Evolutionary conservation across 371 early-diverging fungal species (phyloP).

Genomic region (Fennellomyces sp.): DNA sequence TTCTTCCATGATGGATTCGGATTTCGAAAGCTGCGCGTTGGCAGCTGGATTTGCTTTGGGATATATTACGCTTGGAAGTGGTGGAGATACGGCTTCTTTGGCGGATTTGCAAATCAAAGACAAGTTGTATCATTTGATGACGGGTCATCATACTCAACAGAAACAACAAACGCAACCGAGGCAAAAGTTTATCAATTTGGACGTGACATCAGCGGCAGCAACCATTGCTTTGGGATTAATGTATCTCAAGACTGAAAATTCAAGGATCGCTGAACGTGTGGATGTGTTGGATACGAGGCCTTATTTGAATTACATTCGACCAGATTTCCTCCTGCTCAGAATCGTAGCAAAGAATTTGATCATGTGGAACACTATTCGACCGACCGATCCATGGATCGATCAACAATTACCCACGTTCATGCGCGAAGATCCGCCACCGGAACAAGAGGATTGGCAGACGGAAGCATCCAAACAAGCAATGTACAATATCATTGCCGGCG

Average conservation of each 20-base stretch:
- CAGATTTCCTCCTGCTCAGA: conserved; percentile 73
- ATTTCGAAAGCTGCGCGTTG: conserved; percentile 59
- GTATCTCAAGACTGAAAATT: conserved; percentile 79
- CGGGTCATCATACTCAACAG: conserved; percentile 13
- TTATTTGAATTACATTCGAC: conserved; percentile 68
- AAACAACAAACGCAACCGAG: neutral
- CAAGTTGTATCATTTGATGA: conserved; percentile 56
- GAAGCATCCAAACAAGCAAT: conserved; percentile 58
- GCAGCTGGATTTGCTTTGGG: conserved; percentile 86
- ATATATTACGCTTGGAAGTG: conserved; percentile 74
- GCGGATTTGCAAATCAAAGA: conserved; percentile 65
- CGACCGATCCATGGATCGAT: conserved; percentile 68
- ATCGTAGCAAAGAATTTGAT: conserved; percentile 71
- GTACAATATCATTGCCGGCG: conserved; percentile 74
- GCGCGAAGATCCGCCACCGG: neutral
- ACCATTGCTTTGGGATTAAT: conserved; percentile 84
- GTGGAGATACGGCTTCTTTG: conserved; percentile 52
- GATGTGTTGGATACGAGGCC: conserved; percentile 53
- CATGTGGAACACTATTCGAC: conserved; percentile 68
- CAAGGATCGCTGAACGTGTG: conserved; percentile 63
- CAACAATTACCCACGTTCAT: conserved; percentile 69
- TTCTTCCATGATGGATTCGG: conserved; percentile 34
- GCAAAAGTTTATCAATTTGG: conserved; percentile 17
- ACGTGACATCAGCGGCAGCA: conserved; percentile 71
- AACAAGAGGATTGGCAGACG: conserved; percentile 27